Evolutionary conservation across 148 eudicot species (phyloP), one percentile per base, ranked within the genome.

Genomic region (Chenopodium berlandieri): DNA sequence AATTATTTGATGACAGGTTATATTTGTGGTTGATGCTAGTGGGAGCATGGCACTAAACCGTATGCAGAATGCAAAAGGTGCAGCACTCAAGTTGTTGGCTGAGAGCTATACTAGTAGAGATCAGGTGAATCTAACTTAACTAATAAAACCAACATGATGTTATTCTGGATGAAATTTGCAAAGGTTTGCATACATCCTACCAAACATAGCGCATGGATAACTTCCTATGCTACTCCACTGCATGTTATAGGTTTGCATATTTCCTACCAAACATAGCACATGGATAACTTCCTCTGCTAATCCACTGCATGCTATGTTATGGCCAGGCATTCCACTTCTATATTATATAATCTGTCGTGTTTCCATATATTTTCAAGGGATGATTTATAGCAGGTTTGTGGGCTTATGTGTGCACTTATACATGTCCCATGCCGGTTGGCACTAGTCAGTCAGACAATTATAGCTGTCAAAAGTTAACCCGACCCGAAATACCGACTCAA

Each of bases 61-160:
- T 67, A 96, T 96, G 99, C 99, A 96, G 86, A 96, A 96, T 87
- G 99, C 98, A 27, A 96, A 96, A 86, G 99, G 99, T 46, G 98
- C 99, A 48, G 97, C 99, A 30, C 97, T 96, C 64, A 94, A 96
- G 87, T 85, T 96, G 87, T 87, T 96, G 78, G 97, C 98, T 46
- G 99, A 96, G 86, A 96, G 99, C 85, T 96, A 96, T 82, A 96
- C 98, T 27, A 94, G 98, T 86, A 92, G 99, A 91, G 99, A 96
- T 94, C 98, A 96, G 98, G 98, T 94, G 79, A 84, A 23, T 79
- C 32, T 73, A 54, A 4, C 11, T 22, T 64, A 11, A 60, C 60
- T 79, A 69, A 16, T 71, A 25, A 16, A 69, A 31, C 30, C 12
- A 67, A 25, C 22, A 60, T 60, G 44, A 4, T 66, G 25, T 30